These are phyloP conservation scores for Berkeleyomyces basicola DNA, from an alignment of 2,329 filamentous ascomycete genomes.

Conservation along the genomic window DNA sequence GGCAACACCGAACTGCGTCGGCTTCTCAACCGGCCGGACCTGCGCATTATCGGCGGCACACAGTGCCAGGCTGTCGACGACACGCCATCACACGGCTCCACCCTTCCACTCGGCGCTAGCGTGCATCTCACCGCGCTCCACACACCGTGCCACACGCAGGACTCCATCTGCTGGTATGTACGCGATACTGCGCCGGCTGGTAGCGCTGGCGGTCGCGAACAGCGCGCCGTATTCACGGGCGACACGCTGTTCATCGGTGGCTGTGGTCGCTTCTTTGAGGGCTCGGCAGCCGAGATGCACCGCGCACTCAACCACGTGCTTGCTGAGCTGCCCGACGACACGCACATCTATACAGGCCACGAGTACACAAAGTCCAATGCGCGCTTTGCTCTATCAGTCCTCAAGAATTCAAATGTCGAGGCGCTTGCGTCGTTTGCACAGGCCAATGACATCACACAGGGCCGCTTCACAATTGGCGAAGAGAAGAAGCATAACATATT, in stretches of 20 bases:
- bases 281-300: conserved; percentile 79
- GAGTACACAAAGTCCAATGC: conserved; percentile 98
- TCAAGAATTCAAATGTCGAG: conserved; percentile 58
- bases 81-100: conserved; percentile 58
- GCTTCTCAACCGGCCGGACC: conserved; percentile 35
- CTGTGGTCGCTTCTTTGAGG: conserved; percentile 93
- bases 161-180: conserved; percentile 91
- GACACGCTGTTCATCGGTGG: conserved; percentile 92
- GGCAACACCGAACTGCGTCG: conserved; percentile 51
- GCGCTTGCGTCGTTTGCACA: conserved; percentile 62
- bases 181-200: conserved; percentile 48
- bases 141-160: conserved; percentile 94
- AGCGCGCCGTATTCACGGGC: conserved; percentile 74
- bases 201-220: not conserved
- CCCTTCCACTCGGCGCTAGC: conserved; percentile 58
- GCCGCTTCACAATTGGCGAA: conserved; percentile 90
- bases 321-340: conserved; percentile 69
- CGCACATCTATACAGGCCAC: conserved; percentile 83
- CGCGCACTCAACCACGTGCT: conserved; percentile 77
- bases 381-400: conserved; percentile 65
- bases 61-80: conserved; percentile 66
- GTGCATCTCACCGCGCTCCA: conserved; percentile 58
- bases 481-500: conserved; percentile 98
- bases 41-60: conserved; percentile 74
- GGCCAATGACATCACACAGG: conserved; percentile 73